These are phyloP conservation scores for Petunia secreta DNA, from an alignment of 257 asterid genomes.

Conservation along the genomic window DNA sequence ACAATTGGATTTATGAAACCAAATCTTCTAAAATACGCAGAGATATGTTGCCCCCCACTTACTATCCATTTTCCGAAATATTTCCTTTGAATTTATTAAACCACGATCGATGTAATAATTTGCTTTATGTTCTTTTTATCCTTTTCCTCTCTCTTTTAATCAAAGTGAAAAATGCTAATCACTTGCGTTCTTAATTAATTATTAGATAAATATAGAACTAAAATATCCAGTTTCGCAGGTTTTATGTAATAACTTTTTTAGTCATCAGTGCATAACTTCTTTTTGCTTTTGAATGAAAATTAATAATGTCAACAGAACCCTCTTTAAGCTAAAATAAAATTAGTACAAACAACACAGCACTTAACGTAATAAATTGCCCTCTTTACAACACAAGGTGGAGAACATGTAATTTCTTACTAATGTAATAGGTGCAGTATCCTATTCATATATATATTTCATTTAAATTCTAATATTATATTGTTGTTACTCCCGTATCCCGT, in stretches of 20 bases:
- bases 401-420: not conserved
- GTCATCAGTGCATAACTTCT: not conserved
- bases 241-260: not conserved
- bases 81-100: constrained; percentile 5
- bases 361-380: not conserved
- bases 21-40: constrained; percentile 46
- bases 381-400: not conserved
- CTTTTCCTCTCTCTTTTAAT: not conserved
- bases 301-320: not conserved
- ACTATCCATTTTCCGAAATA: too few relatives aligned
- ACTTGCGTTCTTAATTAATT: not conserved
- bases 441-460: too few relatives aligned
- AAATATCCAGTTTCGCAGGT: not conserved
- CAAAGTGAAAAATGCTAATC: not conserved
- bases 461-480: not conserved
- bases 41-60: not conserved
- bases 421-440: too few relatives aligned
- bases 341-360: not conserved
- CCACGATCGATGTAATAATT: constrained; percentile 7
- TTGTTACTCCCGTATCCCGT: too few relatives aligned
- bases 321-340: not conserved
- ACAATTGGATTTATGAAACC: constrained; percentile 34
- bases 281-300: not conserved
- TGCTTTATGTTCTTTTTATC: not conserved
- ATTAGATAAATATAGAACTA: not conserved